Evolutionary conservation across 495 filamentous ascomycete species (phyloP), one percentile per base, ranked within the genome.

Genomic region (Pyronema domesticum): DNA sequence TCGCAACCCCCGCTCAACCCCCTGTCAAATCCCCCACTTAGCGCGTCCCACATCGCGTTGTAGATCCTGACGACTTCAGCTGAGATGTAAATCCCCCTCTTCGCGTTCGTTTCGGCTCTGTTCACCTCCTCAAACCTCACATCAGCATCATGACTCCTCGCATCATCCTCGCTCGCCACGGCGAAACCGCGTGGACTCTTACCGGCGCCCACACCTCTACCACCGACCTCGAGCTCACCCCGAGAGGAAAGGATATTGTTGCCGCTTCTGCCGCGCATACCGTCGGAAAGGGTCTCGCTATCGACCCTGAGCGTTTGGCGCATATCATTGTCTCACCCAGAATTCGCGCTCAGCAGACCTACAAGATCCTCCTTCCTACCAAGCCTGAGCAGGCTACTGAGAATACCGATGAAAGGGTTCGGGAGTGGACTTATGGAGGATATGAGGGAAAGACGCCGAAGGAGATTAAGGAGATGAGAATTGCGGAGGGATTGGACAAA

Each of bases 151-250:
- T 64, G 61, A 78, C 82, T 8, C 88, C 91, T 5, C 77, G 88
- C 48, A 82, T 88, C 67, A 95, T 95, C 75, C 83, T 98, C 56
- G 73, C 91, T 70, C 85, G 91, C 59, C 91, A 98, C 62, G 77
- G 77, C 69, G 91, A 98, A 70, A 98, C 91, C 3, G 86, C 93
- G 74, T 98, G 91, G 91, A 95, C 89, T 1, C 76, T 95, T 39
- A 87, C 85, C 62, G 91, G 89, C 55, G 80, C 82, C 18, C 89
- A 98, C 71, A 98, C 91, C 0, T 85, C 89, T 46, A 76, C 70
- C 23, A 86, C 83, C 23, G 91, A 98, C 58, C 80, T 98, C 17
- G 79, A 86, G 0, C 73, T 98, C 8, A 98, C 91, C 1, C 68
- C 77, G 10, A 86, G 86, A 66, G 91, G 91, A 36, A 88, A 95